A percentile compares a stretch with the other conserved stretches of the same genome.
phyloP scores from a whole-genome alignment of 2,329 filamentous ascomycete genomes.

The Alternaria arborescens region DNA sequence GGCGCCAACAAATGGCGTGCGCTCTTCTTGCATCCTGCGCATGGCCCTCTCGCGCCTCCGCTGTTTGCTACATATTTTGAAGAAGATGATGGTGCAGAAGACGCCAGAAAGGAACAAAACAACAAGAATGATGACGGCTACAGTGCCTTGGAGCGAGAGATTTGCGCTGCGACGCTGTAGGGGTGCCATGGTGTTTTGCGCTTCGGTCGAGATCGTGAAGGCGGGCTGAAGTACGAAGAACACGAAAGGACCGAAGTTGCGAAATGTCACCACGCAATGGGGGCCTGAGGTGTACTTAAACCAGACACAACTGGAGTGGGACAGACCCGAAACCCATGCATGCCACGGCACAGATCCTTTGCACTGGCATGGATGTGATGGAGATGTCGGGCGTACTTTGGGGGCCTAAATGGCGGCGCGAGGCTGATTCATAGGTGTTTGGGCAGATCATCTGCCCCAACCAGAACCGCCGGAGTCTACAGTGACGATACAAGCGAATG shows the following conservation, averaged over 20 bases:
- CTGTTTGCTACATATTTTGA: slow-evolving; percentile 20
- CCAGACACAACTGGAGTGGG: neutral
- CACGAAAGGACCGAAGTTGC: neutral
- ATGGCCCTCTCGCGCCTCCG: slow-evolving; percentile 13
- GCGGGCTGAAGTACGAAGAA: neutral
- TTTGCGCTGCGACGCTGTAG: slow-evolving; percentile 13
- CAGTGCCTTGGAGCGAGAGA: slow-evolving; percentile 5
- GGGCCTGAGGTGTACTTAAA: slow-evolving; percentile 4
- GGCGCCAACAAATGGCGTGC: slow-evolving; percentile 4
- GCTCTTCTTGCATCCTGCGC: slow-evolving; percentile 19
- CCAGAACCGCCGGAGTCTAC: neutral
- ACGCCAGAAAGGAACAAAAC: neutral
- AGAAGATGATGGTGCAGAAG: slow-evolving; percentile 15
- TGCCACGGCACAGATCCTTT: neutral
- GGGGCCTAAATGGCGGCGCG: slow-evolving; percentile 11
- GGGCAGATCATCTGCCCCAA: neutral
- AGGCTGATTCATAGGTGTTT: slow-evolving; percentile 3
- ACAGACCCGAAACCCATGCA: neutral
- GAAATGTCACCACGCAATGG: neutral
- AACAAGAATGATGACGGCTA: slow-evolving; percentile 6
- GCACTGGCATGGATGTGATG: slow-evolving; percentile 4
- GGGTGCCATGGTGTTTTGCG: slow-evolving; percentile 15
- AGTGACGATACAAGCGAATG: neutral
- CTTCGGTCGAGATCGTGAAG: neutral
- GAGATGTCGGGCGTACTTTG: slow-evolving; percentile 6